Base-by-base conservation (phyloP, 2,329 filamentous ascomycete species). In the Clonostachys chloroleuca region DNA sequence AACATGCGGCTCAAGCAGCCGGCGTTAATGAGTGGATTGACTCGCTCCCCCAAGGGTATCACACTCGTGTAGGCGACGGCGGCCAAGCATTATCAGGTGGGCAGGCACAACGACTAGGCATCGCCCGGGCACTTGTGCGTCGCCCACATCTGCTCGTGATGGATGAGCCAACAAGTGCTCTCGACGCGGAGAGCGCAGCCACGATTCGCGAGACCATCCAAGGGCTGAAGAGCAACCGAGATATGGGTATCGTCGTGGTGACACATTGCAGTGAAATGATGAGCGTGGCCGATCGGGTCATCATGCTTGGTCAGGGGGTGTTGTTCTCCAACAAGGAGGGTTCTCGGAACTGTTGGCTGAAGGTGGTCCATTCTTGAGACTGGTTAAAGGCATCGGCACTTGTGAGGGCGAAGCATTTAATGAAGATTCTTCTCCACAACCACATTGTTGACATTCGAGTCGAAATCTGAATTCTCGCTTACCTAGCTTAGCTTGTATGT, bases 261-360 rank as follows among this genome's bases (percentile, higher is more conserved):
- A 96, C 91, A 43, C 92, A 96, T 66, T 81, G 78, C 48, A 74
- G 72, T 51, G 86, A 92, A 59, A 95, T 96, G 89, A 96, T 97
- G 88, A 75, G 77, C 48, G 79, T 89, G 49, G 87, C 86, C 1
- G 84, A 90, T 60, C 74, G 80, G 41, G 72, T 96, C 8, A 72
- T 92, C 1, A 81, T 96, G 51, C 55, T 95, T 30, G 78, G 87
- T n/a, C 78, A 83, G 0, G 75, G 4, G 43, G 47, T 17, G 71
- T 79, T 3, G 80, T 89, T 7, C 86, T 82, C 3, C 80, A 92
- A 60, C 67, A 76, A 47, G 92, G 92, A 0, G 57, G 63, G 1
- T 96, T 85, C 63, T 67, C 75, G 3, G 80, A 81, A 49, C 62
- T 96, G 55, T 56, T 78, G 42, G 56, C 52, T 16, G 61, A 45